Base-by-base conservation (phyloP, 352 stramenopile genomes). In the Globisporangium cystogenes region DNA sequence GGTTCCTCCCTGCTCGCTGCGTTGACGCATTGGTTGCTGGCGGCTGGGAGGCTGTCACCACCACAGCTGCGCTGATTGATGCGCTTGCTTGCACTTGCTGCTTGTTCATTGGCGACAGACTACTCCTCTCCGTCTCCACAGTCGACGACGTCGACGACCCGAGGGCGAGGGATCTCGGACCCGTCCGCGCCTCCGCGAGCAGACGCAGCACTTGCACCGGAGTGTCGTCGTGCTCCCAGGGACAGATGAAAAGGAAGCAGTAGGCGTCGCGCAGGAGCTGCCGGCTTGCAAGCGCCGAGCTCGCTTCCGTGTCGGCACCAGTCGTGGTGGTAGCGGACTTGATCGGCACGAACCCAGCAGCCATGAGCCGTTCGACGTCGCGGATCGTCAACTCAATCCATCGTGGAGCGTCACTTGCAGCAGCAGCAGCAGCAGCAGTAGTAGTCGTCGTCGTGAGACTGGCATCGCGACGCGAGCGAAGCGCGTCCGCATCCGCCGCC, bases 181-280 rank as follows among this genome's bases (percentile, higher is more conserved):
- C 37, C 20, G 14, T 18, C 39, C 26, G 31, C 16, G 45, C 48
- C 33, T 61, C 55, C 11, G 48, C 31, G 11, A 53, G 24, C 39
- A 55, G 42, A 0, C 55, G 55, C 39, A 61, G 40, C n/a, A 61
- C 55, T 15, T 61, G 55, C 18, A 61, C 55, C 15, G 29, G 35
- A 16, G 37, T 12, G 26, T 44, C 40, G 5, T 55, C 50, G 1
- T 41, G 10, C n/a, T 44, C 29, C 55, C 55, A 61, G 0, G 48
- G 55, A 26, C 18, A 27, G 10, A 55, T 39, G 48, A 51, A 45
- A 40, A 51, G 54, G 26, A 47, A 61, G 40, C 55, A 61, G 40
- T 47, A 61, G 31, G 23, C 11, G 23, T 35, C 26, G 23, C 33
- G 35, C 7, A 59, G 24, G 20, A 27, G 26, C 14, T 43, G 39